Conservation (phyloP, 2,329 filamentous ascomycete species). For the Sclerotinia nivalis region DNA sequence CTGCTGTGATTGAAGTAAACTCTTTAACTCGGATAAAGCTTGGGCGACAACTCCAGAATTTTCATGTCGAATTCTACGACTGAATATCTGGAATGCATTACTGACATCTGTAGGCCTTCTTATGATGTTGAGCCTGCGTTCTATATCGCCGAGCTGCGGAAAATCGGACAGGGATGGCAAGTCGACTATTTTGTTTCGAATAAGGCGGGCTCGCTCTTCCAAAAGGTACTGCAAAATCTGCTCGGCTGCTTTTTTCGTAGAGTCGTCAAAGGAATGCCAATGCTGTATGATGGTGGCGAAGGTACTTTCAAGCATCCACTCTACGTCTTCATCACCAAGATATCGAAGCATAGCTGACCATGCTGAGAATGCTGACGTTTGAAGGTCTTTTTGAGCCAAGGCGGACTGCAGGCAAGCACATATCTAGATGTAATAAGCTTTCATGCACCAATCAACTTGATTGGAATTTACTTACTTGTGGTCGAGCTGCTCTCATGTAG, state of each 20-base stretch:
- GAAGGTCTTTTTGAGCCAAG: conserved; percentile 71
- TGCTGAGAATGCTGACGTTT: conserved; percentile 75
- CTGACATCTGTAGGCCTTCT: conserved; percentile 66
- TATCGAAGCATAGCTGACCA: conserved; percentile 79
- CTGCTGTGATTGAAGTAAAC: conserved; percentile 73
- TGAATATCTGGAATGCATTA: conserved; percentile 69
- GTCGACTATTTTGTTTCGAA: conserved; percentile 69
- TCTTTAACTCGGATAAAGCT: conserved; percentile 73
- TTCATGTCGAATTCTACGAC: conserved; percentile 75
- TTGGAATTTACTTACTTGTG: conserved; percentile 69
- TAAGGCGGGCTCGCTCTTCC: conserved; percentile 44
- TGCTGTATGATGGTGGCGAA: conserved; percentile 84
- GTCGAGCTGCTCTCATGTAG: conserved; percentile 75
- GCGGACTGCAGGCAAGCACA: conserved; percentile 90
- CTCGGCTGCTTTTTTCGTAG: conserved; percentile 60
- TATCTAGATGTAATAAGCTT: conserved; percentile 55
- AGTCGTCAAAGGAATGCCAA: conserved; percentile 67
- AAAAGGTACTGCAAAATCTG: conserved; percentile 57
- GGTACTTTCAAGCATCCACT: conserved; percentile 79
- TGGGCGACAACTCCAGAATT: conserved; percentile 83
- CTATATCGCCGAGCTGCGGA: conserved; percentile 66
- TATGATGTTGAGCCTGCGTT: conserved; percentile 63
- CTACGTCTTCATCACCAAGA: conserved; percentile 76
- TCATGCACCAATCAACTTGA: too few relatives aligned
- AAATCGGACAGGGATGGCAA: conserved; percentile 78